Base-by-base conservation (phyloP, 164 flowering plant species). In the Macadamia integrifolia region DNA sequence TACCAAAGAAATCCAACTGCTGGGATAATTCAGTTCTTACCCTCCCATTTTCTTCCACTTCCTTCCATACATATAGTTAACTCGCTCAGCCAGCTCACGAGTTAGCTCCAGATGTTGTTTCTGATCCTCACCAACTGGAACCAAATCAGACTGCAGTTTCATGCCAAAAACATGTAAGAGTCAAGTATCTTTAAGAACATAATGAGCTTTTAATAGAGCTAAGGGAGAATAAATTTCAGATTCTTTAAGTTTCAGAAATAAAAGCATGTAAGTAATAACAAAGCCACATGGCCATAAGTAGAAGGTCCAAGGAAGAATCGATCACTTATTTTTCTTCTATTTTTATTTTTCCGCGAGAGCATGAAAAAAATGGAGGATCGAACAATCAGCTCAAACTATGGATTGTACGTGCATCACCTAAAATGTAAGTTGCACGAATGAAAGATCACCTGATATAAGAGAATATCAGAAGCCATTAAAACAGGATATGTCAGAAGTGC, bases 21-120 rank as follows among this genome's bases (percentile, higher is more conserved):
- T 5, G 14, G 64, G 61, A 23, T 57, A 66, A 3, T 55, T 48
- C 18, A 32, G 23, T 67, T 44, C 84, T 81, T 80, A 91, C 99
- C 98, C 99, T 82, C 99, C 99, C 77, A 94, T 70, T 82, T 94
- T 94, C 81, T 92, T 94, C 97, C 94, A 92, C 74, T 92, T 92
- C 81, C 85, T 89, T 69, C 97, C 97, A 81, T 81, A 94, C 79
- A 90, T 75, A 75, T 83, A 64, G 75, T 94, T 94, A 63, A 90
- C 82, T 65, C 98, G 85, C 72, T 88, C 91, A 68, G 99, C 98
- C 66, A 92, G 75, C 69, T 94, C 97, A 65, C 99, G 86, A 0
- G 98, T 89, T 79, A 94, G 74, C 74, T 94, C 99, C 61, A 94
- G 71, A 79, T 92, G 99, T 78, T 92, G 99, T 74, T 88, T 89